Conservation (phyloP, 1,284 basidiomycete genomes). For the Sanghuangporus sanghuang region DNA sequence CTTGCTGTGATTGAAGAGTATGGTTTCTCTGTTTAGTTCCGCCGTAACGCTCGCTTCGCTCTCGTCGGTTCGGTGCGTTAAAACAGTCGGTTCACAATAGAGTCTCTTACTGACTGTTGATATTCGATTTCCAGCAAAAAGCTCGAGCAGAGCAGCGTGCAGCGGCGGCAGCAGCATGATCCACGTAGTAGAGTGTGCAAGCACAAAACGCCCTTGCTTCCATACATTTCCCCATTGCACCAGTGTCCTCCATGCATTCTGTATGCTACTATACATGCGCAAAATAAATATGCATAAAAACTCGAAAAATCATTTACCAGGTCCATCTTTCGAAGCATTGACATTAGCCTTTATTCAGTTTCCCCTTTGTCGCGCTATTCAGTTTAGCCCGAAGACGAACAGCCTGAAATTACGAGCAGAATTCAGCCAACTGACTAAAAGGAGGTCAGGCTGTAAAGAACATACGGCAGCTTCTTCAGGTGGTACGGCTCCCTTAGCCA, state of each 20-base stretch:
- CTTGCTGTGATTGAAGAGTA: background rate
- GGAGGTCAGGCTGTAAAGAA: background rate
- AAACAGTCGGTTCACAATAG: background rate
- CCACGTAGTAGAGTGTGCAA: background rate
- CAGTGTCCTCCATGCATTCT: constrained; percentile 10
- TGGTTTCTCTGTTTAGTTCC: constrained; percentile 53
- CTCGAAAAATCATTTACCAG: background rate
- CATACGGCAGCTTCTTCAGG: constrained; percentile 77
- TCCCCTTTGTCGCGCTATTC: constrained; percentile 13
- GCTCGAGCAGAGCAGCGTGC: constrained; percentile 56
- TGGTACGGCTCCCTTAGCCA: constrained; percentile 76
- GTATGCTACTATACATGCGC: constrained; percentile 15
- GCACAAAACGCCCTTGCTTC: constrained; percentile 17
- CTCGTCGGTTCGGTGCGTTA: constrained; percentile 71
- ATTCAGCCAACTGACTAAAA: background rate
- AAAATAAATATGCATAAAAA: constrained; percentile 19
- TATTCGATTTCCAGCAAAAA: constrained; percentile 42
- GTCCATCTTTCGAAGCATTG: no score
- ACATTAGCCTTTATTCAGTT: constrained; percentile 21
- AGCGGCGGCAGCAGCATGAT: constrained; percentile 34
- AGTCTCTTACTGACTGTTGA: constrained; percentile 16
- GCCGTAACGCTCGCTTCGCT: constrained; percentile 79
- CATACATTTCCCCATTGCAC: constrained; percentile 21
- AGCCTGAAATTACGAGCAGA: background rate
- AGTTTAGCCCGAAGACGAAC: constrained; percentile 17